Percentiles rank a stretch among this genome's conserved stretches.
These are phyloP conservation scores for Pilaira anomala DNA, from an alignment of 192 early-diverging fungal species.

Conservation along the genomic window DNA sequence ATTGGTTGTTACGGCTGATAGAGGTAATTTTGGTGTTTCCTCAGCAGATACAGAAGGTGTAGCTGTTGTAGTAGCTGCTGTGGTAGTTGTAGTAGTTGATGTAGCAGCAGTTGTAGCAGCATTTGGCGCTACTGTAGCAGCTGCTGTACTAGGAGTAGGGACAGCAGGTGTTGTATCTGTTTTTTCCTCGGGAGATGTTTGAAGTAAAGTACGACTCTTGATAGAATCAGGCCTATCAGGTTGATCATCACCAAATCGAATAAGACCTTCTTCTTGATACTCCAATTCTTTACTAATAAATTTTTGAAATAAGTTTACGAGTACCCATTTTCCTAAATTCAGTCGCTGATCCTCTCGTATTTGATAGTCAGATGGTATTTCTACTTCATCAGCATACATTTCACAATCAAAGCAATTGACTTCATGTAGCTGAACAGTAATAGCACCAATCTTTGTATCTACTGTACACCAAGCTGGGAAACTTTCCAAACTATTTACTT, in stretches of 20 bases:
- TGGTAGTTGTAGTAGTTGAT: conserved; percentile 3
- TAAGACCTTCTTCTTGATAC: background rate
- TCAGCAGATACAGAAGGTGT: background rate
- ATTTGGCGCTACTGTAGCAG: too few species aligned
- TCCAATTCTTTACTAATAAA: conserved; percentile 42
- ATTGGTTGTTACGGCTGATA: conserved; percentile 23
- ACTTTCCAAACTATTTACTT: conserved; percentile 66
- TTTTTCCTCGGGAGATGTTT: background rate
- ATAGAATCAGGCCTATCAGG: background rate
- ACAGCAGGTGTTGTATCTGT: background rate
- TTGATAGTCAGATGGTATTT: conserved; percentile 42
- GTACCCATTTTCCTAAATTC: conserved; percentile 80
- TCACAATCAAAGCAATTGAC: conserved; percentile 80
- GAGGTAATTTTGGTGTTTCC: conserved; percentile 22
- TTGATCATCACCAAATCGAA: background rate
- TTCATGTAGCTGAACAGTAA: conserved; percentile 88
- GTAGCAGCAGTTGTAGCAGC: background rate
- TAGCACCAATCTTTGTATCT: conserved; percentile 84
- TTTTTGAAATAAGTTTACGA: conserved; percentile 69
- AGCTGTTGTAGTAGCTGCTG: background rate
- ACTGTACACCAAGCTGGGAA: conserved; percentile 90
- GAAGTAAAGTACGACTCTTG: background rate
- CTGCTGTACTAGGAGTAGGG: conserved; percentile 1
- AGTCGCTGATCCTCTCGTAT: conserved; percentile 71
- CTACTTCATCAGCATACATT: conserved; percentile 83